phyloP scores from a whole-genome alignment of 768 basidiomycete genomes.

The Coprinellus micaceus region DNA sequence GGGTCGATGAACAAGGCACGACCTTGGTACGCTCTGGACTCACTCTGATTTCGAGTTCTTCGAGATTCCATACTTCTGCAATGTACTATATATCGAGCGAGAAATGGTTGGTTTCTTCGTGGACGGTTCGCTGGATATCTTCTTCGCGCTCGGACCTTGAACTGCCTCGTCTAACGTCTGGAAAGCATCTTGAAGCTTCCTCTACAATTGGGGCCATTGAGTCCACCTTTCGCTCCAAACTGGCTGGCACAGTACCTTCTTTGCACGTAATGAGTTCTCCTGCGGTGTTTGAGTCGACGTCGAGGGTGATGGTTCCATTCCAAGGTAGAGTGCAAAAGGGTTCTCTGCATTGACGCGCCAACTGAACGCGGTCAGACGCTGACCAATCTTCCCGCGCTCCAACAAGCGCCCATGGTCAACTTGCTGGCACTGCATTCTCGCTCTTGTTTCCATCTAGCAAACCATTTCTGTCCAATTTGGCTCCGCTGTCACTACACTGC shows the following conservation, averaged over 20 bases:
- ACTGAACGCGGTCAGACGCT: too few relatives aligned
- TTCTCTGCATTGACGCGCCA: too few relatives aligned
- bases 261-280: constrained; percentile 1
- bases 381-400: too few relatives aligned
- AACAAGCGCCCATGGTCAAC: too few relatives aligned
- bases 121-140: constrained; percentile 37
- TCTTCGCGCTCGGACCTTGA: constrained; percentile 26
- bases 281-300: not conserved
- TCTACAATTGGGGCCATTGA: constrained; percentile 33
- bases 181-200: constrained; percentile 82
- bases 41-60: constrained; percentile 31
- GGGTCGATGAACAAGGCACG: not conserved
- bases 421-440: too few relatives aligned
- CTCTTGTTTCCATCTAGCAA: too few relatives aligned
- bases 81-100: constrained; percentile 69
- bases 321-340: too few relatives aligned
- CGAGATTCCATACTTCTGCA: constrained; percentile 72
- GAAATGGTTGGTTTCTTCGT: constrained; percentile 49
- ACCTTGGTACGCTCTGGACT: constrained; percentile 6
- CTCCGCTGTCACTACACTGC: too few relatives aligned
- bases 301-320: not conserved
- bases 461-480: too few relatives aligned
- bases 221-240: not conserved
- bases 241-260: constrained; percentile 4
- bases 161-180: constrained; percentile 67